Percentiles rank a stretch among this genome's conserved stretches.
phyloP scores from a whole-genome alignment of 2,329 filamentous ascomycete genomes.

The Phialemonium atrogriseum region DNA sequence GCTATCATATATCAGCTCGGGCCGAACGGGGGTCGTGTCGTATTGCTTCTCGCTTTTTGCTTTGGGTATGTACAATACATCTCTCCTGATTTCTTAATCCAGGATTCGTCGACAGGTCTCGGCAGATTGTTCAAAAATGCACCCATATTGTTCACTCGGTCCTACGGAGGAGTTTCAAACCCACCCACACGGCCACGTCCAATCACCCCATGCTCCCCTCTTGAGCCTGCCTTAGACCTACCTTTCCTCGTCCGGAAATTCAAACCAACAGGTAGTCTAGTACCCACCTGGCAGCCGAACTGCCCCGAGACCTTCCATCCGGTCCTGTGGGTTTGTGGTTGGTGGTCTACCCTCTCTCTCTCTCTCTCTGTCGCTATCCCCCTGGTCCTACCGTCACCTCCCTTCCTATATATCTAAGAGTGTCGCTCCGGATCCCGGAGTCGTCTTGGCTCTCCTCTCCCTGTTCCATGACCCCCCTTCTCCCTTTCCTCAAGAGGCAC shows the following conservation, averaged over 20 bases:
- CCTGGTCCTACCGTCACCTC: conserved; percentile 1
- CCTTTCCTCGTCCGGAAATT: too few species aligned
- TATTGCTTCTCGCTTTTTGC: conserved; percentile 1
- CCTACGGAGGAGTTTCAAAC: conserved; percentile 21
- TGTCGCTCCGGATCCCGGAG: background rate
- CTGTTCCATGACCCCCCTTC: background rate
- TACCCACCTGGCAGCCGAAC: too few species aligned
- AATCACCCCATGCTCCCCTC: conserved; percentile 14
- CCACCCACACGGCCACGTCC: conserved; percentile 13
- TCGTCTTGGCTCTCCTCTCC: background rate
- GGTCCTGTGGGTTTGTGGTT: too few species aligned
- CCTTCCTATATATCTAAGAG: conserved; percentile 1
- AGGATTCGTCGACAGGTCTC: conserved; percentile 12
- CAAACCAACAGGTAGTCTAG: too few species aligned
- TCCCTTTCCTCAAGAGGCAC: conserved; percentile 3
- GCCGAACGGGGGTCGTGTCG: conserved; percentile 1
- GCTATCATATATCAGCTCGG: too few species aligned
- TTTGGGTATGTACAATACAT: conserved; percentile 13
- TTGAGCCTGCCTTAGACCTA: conserved; percentile 11
- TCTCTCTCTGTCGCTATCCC: conserved; percentile 5
- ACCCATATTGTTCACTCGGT: conserved; percentile 20
- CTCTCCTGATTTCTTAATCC: conserved; percentile 13
- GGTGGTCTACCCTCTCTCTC: conserved; percentile 1
- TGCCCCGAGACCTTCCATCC: too few species aligned
- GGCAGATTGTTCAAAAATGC: conserved; percentile 20